A percentile compares a stretch with the other conserved stretches of the same genome.
phyloP scores from a whole-genome alignment of 805 yeast genomes.

The Geotrichum ghanense region DNA sequence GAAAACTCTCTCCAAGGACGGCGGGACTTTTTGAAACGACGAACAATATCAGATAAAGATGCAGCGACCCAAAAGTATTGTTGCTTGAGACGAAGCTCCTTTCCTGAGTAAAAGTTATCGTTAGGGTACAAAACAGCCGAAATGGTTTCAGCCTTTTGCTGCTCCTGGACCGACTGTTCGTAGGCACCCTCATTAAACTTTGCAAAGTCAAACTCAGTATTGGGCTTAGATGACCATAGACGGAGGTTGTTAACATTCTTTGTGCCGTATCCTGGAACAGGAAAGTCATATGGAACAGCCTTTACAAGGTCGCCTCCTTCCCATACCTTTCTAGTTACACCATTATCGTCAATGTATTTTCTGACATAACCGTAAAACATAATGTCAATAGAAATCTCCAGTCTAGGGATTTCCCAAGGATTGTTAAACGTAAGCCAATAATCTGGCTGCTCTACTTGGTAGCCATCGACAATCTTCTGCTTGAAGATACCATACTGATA shows the following conservation, averaged over 20 bases:
- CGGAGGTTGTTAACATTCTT: conserved; percentile 78
- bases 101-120: conserved; percentile 85
- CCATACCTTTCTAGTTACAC: conserved; percentile 57
- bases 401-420: conserved; percentile 89
- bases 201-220: conserved; percentile 81
- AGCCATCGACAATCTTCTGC: conserved; percentile 81
- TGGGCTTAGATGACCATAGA: conserved; percentile 83
- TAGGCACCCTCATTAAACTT: conserved; percentile 91
- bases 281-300: conserved; percentile 86
- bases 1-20: conserved; percentile 75
- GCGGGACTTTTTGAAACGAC: conserved; percentile 73
- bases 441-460: conserved; percentile 90
- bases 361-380: conserved; percentile 79
- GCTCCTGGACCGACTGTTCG: conserved; percentile 68
- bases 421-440: conserved; percentile 83
- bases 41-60: conserved; percentile 77
- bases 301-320: conserved; percentile 79
- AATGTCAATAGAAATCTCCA: conserved; percentile 79
- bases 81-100: conserved; percentile 85
- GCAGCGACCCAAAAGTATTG: conserved; percentile 97
- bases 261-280: conserved; percentile 78
- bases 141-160: conserved; percentile 83
- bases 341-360: conserved; percentile 39
- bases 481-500: conserved; percentile 90
- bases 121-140: conserved; percentile 91